These are phyloP conservation scores for Glycine tomentella DNA, from an alignment of 306 rosid species.

Conservation along the genomic window DNA sequence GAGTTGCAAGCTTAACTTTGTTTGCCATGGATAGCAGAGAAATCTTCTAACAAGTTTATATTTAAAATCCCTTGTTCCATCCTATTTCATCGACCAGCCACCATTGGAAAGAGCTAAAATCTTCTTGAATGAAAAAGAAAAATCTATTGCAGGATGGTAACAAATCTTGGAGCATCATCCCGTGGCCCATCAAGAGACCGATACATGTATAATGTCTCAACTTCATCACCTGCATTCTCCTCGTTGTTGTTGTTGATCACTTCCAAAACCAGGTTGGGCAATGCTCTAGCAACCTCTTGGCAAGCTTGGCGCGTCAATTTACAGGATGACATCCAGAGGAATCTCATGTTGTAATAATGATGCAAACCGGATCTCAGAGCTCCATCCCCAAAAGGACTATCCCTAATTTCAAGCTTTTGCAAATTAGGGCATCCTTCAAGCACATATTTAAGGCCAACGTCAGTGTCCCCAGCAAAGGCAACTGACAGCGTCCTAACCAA, in stretches of 20 bases:
- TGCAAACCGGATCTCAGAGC: slow-evolving; percentile 83
- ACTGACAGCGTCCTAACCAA: slow-evolving; percentile 81
- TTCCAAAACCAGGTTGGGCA: slow-evolving; percentile 79
- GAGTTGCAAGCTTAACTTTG: slow-evolving; percentile 48
- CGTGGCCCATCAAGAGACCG: slow-evolving; percentile 69
- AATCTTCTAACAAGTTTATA: slow-evolving; percentile 49
- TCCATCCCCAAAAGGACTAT: slow-evolving; percentile 86
- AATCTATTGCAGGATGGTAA: slow-evolving; percentile 66
- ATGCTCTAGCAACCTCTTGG: slow-evolving; percentile 67
- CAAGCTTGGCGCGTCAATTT: slow-evolving; percentile 71
- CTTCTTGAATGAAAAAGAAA: slow-evolving; percentile 38
- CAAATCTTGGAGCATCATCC: slow-evolving; percentile 66
- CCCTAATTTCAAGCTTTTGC: slow-evolving; percentile 92
- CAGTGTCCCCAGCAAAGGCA: slow-evolving; percentile 87
- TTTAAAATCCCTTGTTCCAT: slow-evolving; percentile 52
- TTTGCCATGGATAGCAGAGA: slow-evolving; percentile 42
- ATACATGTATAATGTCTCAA: slow-evolving; percentile 53
- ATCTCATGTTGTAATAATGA: slow-evolving; percentile 92
- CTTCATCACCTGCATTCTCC: slow-evolving; percentile 7
- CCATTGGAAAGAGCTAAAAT: slow-evolving; percentile 43
- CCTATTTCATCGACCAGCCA: slow-evolving; percentile 41
- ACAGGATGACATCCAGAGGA: slow-evolving; percentile 92
- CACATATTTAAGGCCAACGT: slow-evolving; percentile 67
- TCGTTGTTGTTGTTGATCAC: slow-evolving; percentile 55
- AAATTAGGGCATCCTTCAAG: slow-evolving; percentile 86